Evolutionary conservation across 371 early-diverging fungal genomes (phyloP).

Genomic region (Mucor irregularis): DNA sequence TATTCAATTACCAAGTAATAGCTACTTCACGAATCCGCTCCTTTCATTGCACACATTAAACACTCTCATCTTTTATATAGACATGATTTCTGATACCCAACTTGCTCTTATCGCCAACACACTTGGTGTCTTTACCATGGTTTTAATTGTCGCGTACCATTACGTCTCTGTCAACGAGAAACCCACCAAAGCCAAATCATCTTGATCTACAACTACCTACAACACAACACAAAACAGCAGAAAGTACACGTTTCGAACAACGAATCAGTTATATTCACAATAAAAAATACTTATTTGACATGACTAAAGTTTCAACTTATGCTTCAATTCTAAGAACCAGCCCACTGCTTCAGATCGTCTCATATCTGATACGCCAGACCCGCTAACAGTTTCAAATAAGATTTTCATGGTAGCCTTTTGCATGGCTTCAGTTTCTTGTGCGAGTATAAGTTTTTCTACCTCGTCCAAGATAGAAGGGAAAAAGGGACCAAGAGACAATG

Average conservation of each 20-base stretch:
- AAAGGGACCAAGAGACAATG: constrained; percentile 51
- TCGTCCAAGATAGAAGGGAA: constrained; percentile 33
- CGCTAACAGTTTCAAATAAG: constrained; percentile 50
- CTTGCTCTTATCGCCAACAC: constrained; percentile 58
- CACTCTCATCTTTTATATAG: not conserved
- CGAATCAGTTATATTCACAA: no score
- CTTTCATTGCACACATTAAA: no score
- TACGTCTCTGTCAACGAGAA: constrained; percentile 52
- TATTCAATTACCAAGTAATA: not conserved
- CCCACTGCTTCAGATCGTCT: constrained; percentile 49
- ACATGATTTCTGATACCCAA: constrained; percentile 59
- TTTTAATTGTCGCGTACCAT: constrained; percentile 61
- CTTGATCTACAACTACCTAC: not conserved
- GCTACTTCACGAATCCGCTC: not conserved
- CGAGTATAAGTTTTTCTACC: constrained; percentile 21
- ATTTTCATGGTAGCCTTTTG: constrained; percentile 41
- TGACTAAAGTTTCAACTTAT: constrained; percentile 14
- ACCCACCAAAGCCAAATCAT: constrained; percentile 11
- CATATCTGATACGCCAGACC: constrained; percentile 52
- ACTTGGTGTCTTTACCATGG: constrained; percentile 57
- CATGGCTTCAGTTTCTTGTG: constrained; percentile 23
- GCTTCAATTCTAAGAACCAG: constrained; percentile 50
- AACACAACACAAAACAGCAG: not conserved
- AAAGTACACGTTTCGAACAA: no score
- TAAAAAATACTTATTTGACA: not conserved